A percentile compares a stretch with the other conserved stretches of the same genome.
These are phyloP conservation scores for Coemansia sp. DNA, from an alignment of 192 early-diverging fungal genomes.

Conservation along the genomic window DNA sequence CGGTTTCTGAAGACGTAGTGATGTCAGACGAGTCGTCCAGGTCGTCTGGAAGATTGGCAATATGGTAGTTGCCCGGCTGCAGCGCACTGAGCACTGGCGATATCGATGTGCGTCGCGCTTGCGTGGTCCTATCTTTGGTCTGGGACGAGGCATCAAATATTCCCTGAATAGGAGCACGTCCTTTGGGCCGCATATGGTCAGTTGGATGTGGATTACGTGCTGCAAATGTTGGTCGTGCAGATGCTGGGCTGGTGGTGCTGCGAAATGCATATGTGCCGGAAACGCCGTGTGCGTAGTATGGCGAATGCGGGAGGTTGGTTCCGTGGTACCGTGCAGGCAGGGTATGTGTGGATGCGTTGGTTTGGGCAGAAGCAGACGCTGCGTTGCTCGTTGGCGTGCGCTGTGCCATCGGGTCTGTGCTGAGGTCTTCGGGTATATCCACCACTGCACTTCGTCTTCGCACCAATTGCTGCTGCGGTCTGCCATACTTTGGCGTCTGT, in stretches of 20 bases:
- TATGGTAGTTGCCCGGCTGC: constrained; percentile 48
- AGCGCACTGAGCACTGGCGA: constrained; percentile 47
- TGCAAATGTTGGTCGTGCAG: constrained; percentile 1
- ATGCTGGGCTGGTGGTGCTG: constrained; percentile 4
- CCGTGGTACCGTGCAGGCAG: constrained; percentile 48
- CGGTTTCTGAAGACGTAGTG: constrained; percentile 11
- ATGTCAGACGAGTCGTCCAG: constrained; percentile 32
- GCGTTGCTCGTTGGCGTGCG: background rate
- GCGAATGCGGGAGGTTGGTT: constrained; percentile 42
- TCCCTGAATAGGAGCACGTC: background rate
- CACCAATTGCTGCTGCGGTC: constrained; percentile 8
- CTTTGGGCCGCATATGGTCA: background rate
- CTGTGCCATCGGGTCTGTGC: background rate
- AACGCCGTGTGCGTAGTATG: constrained; percentile 46
- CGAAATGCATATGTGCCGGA: constrained; percentile 15
- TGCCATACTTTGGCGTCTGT: constrained; percentile 15
- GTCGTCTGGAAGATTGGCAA: constrained; percentile 48
- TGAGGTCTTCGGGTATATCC: constrained; percentile 24
- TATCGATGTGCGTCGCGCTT: constrained; percentile 20
- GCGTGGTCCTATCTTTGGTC: background rate
- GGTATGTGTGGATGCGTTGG: background rate
- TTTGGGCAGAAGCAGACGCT: background rate
- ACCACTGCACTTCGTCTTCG: constrained; percentile 38
- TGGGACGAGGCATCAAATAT: background rate
- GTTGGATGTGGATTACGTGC: background rate